phyloP scores from a whole-genome alignment of 768 basidiomycete genomes.

The Collybiopsis confluens region DNA sequence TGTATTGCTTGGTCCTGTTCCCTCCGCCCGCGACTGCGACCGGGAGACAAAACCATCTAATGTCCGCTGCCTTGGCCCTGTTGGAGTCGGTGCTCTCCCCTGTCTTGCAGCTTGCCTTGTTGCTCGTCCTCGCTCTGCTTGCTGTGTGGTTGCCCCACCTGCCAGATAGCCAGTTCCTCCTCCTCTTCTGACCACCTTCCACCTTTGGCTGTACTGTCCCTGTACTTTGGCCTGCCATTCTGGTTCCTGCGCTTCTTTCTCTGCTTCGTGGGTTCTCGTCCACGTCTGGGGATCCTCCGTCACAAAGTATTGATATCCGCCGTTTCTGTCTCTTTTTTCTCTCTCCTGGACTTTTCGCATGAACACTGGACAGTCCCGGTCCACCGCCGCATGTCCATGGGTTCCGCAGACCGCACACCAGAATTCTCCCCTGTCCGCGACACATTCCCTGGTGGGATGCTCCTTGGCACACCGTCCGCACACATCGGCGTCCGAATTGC shows the following conservation, averaged over 20 bases:
- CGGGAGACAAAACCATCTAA: too few species aligned
- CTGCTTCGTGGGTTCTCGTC: not conserved
- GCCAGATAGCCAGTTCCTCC: not conserved
- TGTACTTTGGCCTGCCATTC: too few species aligned
- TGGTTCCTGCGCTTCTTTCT: too few species aligned
- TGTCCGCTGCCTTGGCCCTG: too few species aligned
- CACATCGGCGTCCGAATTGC: not conserved
- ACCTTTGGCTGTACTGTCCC: not conserved
- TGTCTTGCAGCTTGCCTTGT: too few species aligned
- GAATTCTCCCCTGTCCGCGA: not conserved
- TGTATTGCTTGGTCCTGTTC: too few species aligned
- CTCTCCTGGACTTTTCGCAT: not conserved
- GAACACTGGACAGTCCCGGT: not conserved
- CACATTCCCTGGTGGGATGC: not conserved
- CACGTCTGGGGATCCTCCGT: not conserved
- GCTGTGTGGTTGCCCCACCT: too few species aligned
- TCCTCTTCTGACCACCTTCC: not conserved
- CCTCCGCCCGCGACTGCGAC: too few species aligned
- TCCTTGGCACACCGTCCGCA: not conserved
- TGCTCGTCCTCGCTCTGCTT: too few species aligned
- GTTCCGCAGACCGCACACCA: not conserved
- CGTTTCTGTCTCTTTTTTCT: constrained; percentile 8
- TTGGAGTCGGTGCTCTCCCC: not conserved
- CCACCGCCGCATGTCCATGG: not conserved
- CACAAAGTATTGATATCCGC: constrained; percentile 15